Conservation (phyloP, 805 yeast species). For the Starmerella sirachaensis region DNA sequence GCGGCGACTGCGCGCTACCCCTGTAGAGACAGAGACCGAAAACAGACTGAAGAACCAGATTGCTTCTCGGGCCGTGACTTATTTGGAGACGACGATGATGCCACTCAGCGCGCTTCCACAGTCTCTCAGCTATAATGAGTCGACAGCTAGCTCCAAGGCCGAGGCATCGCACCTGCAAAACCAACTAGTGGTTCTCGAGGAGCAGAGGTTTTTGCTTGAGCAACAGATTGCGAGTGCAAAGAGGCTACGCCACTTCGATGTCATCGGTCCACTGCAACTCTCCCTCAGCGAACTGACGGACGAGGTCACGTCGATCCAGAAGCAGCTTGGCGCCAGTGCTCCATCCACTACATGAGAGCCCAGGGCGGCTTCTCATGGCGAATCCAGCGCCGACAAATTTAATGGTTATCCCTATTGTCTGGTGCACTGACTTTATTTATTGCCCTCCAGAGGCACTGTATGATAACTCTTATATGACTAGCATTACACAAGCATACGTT, state of each 20-base stretch:
- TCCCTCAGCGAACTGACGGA: slow-evolving; percentile 46
- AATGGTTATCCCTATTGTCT: no score
- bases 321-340: slow-evolving; percentile 45
- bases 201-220: slow-evolving; percentile 63
- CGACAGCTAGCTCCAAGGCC: slow-evolving; percentile 17
- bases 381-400: no score
- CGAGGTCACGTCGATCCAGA: slow-evolving; percentile 35
- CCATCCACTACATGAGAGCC: slow-evolving; percentile 12
- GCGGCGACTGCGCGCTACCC: slow-evolving; percentile 32
- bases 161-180: slow-evolving; percentile 26
- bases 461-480: no score
- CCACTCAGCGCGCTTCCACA: slow-evolving; percentile 51
- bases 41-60: slow-evolving; percentile 41
- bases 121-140: slow-evolving; percentile 16
- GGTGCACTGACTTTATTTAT: no score
- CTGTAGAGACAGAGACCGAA: slow-evolving; percentile 35
- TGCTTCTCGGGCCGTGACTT: slow-evolving; percentile 43
- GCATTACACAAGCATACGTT: no score
- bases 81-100: slow-evolving; percentile 55
- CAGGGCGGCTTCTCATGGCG: background rate
- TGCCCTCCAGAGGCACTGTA: no score
- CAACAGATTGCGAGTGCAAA: slow-evolving; percentile 52
- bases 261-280: slow-evolving; percentile 45
- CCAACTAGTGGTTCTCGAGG: slow-evolving; percentile 74
- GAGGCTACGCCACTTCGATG: slow-evolving; percentile 64